A percentile compares a stretch with the other conserved stretches of the same genome.
Evolutionary conservation across 306 rosid species (phyloP).

Genomic region (Carpinus viminea): DNA sequence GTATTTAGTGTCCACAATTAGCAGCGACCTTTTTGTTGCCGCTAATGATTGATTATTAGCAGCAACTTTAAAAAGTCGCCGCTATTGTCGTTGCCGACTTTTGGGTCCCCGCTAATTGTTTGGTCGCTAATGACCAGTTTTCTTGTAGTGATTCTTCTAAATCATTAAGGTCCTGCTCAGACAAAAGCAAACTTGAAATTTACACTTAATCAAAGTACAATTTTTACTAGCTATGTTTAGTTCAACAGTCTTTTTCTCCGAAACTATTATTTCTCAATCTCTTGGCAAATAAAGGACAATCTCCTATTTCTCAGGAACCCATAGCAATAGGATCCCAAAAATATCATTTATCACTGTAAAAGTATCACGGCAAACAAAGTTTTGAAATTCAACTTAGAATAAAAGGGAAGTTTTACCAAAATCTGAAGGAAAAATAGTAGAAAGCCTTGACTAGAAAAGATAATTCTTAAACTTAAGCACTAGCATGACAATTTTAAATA

Average conservation of each 20-base stretch:
- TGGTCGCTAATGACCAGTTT: too few species aligned
- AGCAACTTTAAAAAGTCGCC: too few species aligned
- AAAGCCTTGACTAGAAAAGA: not conserved
- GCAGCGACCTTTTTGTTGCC: too few species aligned
- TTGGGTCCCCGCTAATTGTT: too few species aligned
- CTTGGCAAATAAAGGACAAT: not conserved
- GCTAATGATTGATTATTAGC: too few species aligned
- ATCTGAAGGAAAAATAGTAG: not conserved
- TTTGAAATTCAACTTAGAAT: slow-evolving; percentile 3
- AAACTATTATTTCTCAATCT: not conserved
- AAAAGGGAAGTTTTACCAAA: not conserved
- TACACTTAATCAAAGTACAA: too few species aligned
- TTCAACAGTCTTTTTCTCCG: not conserved
- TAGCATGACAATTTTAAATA: not conserved
- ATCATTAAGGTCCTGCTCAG: too few species aligned
- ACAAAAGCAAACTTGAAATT: too few species aligned
- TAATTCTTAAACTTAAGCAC: not conserved
- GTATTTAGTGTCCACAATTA: too few species aligned
- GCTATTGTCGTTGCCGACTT: too few species aligned
- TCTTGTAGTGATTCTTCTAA: too few species aligned
- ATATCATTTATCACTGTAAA: not conserved
- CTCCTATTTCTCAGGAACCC: not conserved
- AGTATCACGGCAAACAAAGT: not conserved
- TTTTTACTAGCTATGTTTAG: too few species aligned
- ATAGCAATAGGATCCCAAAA: not conserved